phyloP scores from a whole-genome alignment of 2,329 filamentous ascomycete species.

The Exophiala dermatitidis region DNA sequence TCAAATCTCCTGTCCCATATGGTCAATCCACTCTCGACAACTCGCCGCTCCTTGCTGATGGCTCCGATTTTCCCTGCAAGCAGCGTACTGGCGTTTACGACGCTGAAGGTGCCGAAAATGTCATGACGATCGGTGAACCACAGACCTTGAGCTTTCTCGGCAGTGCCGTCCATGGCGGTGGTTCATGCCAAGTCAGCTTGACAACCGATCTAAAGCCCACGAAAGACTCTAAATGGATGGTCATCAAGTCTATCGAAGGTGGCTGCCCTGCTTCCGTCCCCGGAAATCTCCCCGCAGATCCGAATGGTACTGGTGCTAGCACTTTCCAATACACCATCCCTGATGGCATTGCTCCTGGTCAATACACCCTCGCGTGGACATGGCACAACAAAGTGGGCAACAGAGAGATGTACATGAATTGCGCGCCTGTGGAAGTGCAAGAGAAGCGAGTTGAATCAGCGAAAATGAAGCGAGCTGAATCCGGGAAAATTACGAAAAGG shows the following conservation, averaged over 20 bases:
- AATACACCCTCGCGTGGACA: slow-evolving; percentile 80
- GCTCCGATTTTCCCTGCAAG: slow-evolving; percentile 80
- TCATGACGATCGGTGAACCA: slow-evolving; percentile 56
- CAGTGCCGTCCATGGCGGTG: slow-evolving; percentile 75
- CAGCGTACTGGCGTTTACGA: slow-evolving; percentile 43
- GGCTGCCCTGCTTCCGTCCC: slow-evolving; percentile 63
- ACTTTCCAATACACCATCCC: slow-evolving; percentile 67
- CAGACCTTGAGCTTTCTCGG: slow-evolving; percentile 62
- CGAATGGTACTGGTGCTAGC: slow-evolving; percentile 43
- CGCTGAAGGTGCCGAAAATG: slow-evolving; percentile 43
- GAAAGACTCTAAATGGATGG: slow-evolving; percentile 66
- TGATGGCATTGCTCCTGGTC: slow-evolving; percentile 60
- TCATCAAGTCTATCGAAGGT: slow-evolving; percentile 80
- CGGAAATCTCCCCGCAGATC: slow-evolving; percentile 52
- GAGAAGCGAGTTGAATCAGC: slow-evolving; percentile 58
- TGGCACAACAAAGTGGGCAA: slow-evolving; percentile 94
- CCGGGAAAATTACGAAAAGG: slow-evolving; percentile 25
- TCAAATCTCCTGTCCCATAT: slow-evolving; percentile 63
- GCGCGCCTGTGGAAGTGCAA: too few species aligned
- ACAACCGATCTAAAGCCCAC: slow-evolving; percentile 68
- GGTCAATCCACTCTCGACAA: slow-evolving; percentile 48
- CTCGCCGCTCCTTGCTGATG: slow-evolving; percentile 54
- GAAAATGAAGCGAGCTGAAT: slow-evolving; percentile 39
- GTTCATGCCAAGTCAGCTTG: slow-evolving; percentile 82
- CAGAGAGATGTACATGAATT: slow-evolving; percentile 98